Percentiles rank a stretch among this genome's conserved stretches.
Conservation (phyloP, 2,329 filamentous ascomycete genomes). For the Penicillium sp. region DNA sequence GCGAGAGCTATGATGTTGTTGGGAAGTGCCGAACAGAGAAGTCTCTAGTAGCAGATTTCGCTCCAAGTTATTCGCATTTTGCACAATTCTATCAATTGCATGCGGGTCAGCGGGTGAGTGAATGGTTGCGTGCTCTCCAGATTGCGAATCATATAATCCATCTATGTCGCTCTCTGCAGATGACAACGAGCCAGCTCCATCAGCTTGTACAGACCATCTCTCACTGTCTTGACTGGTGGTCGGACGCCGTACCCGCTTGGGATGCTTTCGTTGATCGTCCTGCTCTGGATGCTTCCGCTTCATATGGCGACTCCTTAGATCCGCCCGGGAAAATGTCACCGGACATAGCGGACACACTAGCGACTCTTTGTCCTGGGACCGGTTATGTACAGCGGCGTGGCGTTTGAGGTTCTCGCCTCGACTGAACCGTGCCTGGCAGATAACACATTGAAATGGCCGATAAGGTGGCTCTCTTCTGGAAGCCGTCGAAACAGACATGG, state of each 20-base stretch:
- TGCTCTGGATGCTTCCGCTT: constrained; percentile 46
- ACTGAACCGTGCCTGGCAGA: constrained; percentile 46
- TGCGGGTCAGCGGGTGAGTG: constrained; percentile 1
- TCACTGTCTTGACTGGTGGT: neutral
- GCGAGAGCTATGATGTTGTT: neutral
- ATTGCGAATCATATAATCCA: neutral
- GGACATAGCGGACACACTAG: constrained; percentile 45
- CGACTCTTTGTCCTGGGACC: constrained; percentile 34
- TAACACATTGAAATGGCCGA: constrained; percentile 48
- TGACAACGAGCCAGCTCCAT: constrained; percentile 6
- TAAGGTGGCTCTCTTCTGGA: constrained; percentile 14
- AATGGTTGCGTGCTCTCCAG: neutral
- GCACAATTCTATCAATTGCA: constrained; percentile 17
- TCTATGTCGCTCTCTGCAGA: constrained; percentile 7
- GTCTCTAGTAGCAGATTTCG: constrained; percentile 22
- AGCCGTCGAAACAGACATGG: neutral
- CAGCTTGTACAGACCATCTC: neutral
- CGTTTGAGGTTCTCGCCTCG: constrained; percentile 50
- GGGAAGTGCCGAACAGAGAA: constrained; percentile 4
- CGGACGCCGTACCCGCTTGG: constrained; percentile 10
- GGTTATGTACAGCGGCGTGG: constrained; percentile 46
- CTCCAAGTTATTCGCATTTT: constrained; percentile 24
- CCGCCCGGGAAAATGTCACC: constrained; percentile 47
- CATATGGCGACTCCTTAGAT: constrained; percentile 48
- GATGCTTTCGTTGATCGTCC: constrained; percentile 11